A percentile compares a stretch with the other conserved stretches of the same genome.
Conservation (phyloP, 805 yeast species). For the Grigorovia yakushimaensis region DNA sequence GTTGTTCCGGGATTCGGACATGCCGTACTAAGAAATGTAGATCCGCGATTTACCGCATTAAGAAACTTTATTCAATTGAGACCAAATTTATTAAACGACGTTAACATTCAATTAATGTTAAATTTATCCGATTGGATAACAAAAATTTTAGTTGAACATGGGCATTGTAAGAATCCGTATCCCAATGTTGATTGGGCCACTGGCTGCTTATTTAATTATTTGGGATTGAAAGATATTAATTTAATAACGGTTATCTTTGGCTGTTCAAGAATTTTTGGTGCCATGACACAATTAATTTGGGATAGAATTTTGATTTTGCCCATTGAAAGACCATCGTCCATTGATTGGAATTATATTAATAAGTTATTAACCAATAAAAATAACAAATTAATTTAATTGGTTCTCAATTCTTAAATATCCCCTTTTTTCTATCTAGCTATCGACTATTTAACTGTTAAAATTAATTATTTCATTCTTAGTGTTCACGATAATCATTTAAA, state of each 20-base stretch:
- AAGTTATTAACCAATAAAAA: conserved; percentile 3
- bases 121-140: conserved; percentile 65
- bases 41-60: conserved; percentile 72
- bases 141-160: conserved; percentile 62
- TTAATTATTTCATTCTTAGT: too few relatives aligned
- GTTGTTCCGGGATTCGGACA: conserved; percentile 87
- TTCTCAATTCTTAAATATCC: too few relatives aligned
- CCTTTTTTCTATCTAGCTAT: too few relatives aligned
- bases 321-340: conserved; percentile 66
- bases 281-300: conserved; percentile 67
- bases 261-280: conserved; percentile 74
- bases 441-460: too few relatives aligned
- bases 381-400: not conserved
- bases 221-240: conserved; percentile 62
- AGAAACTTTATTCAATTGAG: conserved; percentile 52
- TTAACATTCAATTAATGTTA: conserved; percentile 56
- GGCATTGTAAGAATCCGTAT: conserved; percentile 78
- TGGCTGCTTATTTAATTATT: conserved; percentile 71
- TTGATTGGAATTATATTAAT: conserved; percentile 16
- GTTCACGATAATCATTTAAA: too few relatives aligned
- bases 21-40: conserved; percentile 75
- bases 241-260: conserved; percentile 79
- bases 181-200: conserved; percentile 78
- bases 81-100: conserved; percentile 49
- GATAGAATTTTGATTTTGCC: conserved; percentile 72